These are phyloP conservation scores for Phytophthora kernoviae DNA, from an alignment of 352 stramenopile species.

Conservation along the genomic window DNA sequence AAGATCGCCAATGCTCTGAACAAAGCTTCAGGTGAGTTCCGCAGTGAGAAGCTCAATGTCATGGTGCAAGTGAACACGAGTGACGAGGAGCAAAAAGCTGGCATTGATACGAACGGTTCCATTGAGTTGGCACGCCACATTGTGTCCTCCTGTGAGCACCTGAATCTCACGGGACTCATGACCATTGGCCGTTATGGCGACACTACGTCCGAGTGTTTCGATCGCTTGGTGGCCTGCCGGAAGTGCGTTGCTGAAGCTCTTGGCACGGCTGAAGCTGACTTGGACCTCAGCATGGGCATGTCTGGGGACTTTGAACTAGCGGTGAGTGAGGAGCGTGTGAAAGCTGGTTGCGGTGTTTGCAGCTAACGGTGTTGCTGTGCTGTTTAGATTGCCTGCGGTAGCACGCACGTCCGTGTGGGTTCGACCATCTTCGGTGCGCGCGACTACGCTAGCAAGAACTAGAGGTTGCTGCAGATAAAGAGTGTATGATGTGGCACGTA, in stretches of 20 bases:
- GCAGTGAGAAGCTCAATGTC: conserved; percentile 86
- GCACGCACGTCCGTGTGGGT: conserved; percentile 96
- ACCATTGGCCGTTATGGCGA: conserved; percentile 97
- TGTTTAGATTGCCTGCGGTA: conserved; percentile 92
- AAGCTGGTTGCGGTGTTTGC: conserved; percentile 2
- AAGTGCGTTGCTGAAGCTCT: conserved; percentile 73
- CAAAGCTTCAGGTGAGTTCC: conserved; percentile 74
- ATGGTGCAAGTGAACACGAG: conserved; percentile 99
- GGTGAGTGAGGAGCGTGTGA: conserved; percentile 29
- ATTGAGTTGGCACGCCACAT: conserved; percentile 90
- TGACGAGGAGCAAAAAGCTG: conserved; percentile 97
- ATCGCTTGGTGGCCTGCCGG: conserved; percentile 81
- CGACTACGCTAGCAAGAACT: conserved; percentile 82
- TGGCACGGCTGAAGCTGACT: conserved; percentile 53
- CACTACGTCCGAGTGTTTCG: conserved; percentile 91
- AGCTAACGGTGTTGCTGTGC: neutral
- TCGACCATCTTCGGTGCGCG: conserved; percentile 98
- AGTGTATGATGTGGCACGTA: conserved; percentile 2
- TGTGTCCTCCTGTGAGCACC: conserved; percentile 82
- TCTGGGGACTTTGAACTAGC: conserved; percentile 97
- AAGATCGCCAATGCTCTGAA: conserved; percentile 98
- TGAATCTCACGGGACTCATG: conserved; percentile 98
- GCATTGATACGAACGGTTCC: conserved; percentile 82
- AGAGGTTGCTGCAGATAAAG: conserved; percentile 12
- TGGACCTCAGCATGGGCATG: conserved; percentile 99